Evolutionary conservation across 805 yeast species (phyloP), one percentile per base, ranked within the genome.

Genomic region (Cyberlindnera mississippiensis): DNA sequence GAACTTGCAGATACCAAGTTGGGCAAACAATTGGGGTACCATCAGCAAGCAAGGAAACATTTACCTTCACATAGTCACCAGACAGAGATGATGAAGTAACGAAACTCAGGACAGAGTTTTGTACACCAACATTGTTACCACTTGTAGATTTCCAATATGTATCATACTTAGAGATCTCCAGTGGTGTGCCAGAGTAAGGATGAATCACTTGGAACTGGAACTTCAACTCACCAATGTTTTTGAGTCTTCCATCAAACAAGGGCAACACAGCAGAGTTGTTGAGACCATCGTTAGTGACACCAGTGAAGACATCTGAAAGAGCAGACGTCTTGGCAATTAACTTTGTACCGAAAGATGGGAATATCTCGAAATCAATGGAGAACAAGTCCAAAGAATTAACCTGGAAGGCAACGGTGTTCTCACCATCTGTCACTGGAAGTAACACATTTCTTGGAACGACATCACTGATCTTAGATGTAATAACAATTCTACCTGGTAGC

Each of bases 141-240:
- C 82, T 75, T 0, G 96, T 85, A 1, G 96, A 82, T 63, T 90
- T 93, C 99, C 99, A 91, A 64, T 91, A 91, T 0, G 98, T 91
- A 57, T 90, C 97, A 59, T 85, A 89, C 66, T 88, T 87, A 10
- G 95, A 82, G 33, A 95, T 84, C 61, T 90, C 97, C 44, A 91
- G 67, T 4, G 95, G 83, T 0, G 66, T 67, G 6, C 96, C 97
- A 6, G 81, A 71, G 59, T 83, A 93, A n/a, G 99, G 97, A 60
- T 81, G 80, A 38, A 91, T 86, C 3, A 91, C 76, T 55, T 87
- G 90, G 63, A 80, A 88, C 48, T 78, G 76, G 62, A 90, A 85
- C 28, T 73, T 73, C 33, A 91, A 63, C 44, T 82, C 84, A 12
- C 99, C 99, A 45, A 90, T 82, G 42, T 83, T 80, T 53, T 85